Percentiles rank a stretch among this genome's conserved stretches.
Evolutionary conservation across 1,284 basidiomycete species (phyloP).

Genomic region (Retiboletus flavoniger): DNA sequence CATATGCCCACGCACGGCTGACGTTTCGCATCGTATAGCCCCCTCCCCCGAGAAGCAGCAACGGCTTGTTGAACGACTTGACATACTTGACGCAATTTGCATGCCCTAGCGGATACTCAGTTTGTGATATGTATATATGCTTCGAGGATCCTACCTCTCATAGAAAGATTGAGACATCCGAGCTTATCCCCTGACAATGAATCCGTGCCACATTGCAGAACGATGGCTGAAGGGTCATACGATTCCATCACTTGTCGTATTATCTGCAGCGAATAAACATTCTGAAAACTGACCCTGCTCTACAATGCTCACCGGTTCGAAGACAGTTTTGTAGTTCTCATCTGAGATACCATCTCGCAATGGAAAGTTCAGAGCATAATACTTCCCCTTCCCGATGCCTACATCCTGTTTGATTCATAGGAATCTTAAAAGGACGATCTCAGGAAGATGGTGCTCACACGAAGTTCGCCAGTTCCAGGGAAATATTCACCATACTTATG

Average conservation of each 20-base stretch:
- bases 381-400: slow-evolving; percentile 89
- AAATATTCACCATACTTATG: slow-evolving; percentile 99
- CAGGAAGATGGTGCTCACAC: slow-evolving; percentile 50
- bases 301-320: slow-evolving; percentile 76
- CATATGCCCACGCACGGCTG: slow-evolving; percentile 95
- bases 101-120: slow-evolving; percentile 60
- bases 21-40: slow-evolving; percentile 99
- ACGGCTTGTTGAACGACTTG: slow-evolving; percentile 92
- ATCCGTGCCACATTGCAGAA: slow-evolving; percentile 98
- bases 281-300: background rate
- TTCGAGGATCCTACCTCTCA: slow-evolving; percentile 65
- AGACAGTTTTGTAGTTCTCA: slow-evolving; percentile 93
- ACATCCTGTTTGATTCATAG: slow-evolving; percentile 60
- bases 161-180: slow-evolving; percentile 95
- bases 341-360: slow-evolving; percentile 95
- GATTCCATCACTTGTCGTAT: slow-evolving; percentile 95
- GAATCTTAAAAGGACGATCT: background rate
- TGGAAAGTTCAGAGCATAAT: slow-evolving; percentile 95
- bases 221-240: slow-evolving; percentile 94
- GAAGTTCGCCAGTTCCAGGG: slow-evolving; percentile 95
- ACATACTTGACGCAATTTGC: slow-evolving; percentile 98
- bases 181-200: slow-evolving; percentile 96
- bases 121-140: background rate
- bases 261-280: slow-evolving; percentile 55
- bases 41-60: slow-evolving; percentile 93